phyloP scores from a whole-genome alignment of 495 filamentous ascomycete species.

The Letharia lupina region DNA sequence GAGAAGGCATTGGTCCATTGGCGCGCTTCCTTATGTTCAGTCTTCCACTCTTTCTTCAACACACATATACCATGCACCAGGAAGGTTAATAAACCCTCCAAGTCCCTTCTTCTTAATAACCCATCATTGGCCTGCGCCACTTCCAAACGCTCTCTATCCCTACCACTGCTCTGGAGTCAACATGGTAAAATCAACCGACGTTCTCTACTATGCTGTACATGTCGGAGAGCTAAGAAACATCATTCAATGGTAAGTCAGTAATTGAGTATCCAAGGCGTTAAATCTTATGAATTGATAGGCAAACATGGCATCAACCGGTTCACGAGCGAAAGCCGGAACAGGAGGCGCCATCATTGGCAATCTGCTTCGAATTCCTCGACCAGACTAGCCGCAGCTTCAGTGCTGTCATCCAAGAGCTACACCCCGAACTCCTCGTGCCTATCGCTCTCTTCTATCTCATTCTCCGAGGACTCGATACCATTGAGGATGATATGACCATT shows the following conservation, averaged over 20 bases:
- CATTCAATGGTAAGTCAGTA: conserved; percentile 71
- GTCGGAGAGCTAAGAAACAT: conserved; percentile 72
- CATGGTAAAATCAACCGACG: conserved; percentile 46
- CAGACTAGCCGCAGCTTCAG: conserved; percentile 88
- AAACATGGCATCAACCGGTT: conserved; percentile 90
- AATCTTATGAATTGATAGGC: conserved; percentile 47
- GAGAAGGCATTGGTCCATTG: not conserved
- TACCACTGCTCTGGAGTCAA: conserved; percentile 17
- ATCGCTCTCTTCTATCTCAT: conserved; percentile 90
- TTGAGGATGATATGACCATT: conserved; percentile 98
- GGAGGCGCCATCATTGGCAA: conserved; percentile 61
- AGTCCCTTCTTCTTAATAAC: not conserved
- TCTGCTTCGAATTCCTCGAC: conserved; percentile 81
- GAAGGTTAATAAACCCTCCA: not conserved
- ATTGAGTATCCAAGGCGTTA: not conserved
- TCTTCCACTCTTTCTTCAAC: not conserved
- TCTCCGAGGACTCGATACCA: conserved; percentile 84
- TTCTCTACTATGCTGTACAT: conserved; percentile 71
- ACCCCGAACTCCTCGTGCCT: conserved; percentile 85
- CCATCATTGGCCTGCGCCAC: not conserved
- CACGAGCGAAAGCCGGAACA: conserved; percentile 71
- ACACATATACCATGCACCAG: not conserved
- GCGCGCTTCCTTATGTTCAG: conserved; percentile 2
- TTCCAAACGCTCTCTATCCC: not conserved
- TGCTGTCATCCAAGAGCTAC: conserved; percentile 88